Evolutionary conservation across 805 yeast species (phyloP), one percentile per base, ranked within the genome.

Genomic region (Wickerhamomyces subpelliculosus): DNA sequence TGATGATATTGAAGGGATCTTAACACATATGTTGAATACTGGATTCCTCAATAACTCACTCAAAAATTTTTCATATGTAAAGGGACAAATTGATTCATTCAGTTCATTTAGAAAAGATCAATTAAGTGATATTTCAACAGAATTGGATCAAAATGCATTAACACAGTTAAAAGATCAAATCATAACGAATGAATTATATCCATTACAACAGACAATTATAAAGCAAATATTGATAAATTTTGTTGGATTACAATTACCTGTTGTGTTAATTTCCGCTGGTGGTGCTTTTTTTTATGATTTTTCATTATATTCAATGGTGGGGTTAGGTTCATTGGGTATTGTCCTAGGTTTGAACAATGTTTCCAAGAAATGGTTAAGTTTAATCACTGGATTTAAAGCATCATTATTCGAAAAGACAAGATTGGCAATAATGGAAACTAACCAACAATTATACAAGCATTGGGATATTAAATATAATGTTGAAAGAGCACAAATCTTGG

Each of bases 321-420:
- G 60, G 3, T 34, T 61, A 12, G 58, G 56, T 2, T 52, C 55
- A 12, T 38, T 61, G 5, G 66, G 65, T 14, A 18, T 51, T 5
- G 54, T 51, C 4, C 32, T 54, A 18, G 66, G 66, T 0, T 48
- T 60, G 34, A 55, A 53, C 32, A 57, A 55, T 37, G 53, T 60
- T 14, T 48, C 59, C n/a, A 50, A 51, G 23, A 31, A 41, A 9
- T 60, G 64, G 63, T 42, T 55, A 8, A 18, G 46, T 33, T 40
- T 60, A 5, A 38, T 52, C 9, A 38, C 44, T 8, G 34, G 39
- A 22, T 54, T 54, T 44, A 54, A 54, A 26, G 33, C 33, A n/a
- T 44, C 47, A 3, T 36, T 54, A 16, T 54, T 49, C 36, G 57
- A 51, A 24, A 42, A 46, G 27, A 39, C 47, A 9, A 46, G 58